A percentile compares a stretch with the other conserved stretches of the same genome.
phyloP scores from a whole-genome alignment of 1,284 basidiomycete species.

The Sporisorium iseilematis-ciliati region DNA sequence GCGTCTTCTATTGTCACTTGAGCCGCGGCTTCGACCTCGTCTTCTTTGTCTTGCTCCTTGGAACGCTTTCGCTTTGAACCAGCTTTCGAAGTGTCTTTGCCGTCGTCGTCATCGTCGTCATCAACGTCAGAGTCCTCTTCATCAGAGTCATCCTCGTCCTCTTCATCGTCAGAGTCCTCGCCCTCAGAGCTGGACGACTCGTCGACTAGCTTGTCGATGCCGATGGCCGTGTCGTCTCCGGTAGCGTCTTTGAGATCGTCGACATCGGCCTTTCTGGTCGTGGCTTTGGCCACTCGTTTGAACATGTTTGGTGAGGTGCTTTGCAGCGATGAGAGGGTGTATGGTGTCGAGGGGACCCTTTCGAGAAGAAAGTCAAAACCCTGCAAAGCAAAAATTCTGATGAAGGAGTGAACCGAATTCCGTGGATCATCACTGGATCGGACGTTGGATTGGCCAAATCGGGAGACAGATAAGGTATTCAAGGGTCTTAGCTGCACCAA shows the following conservation, averaged over 20 bases:
- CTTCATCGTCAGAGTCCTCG: slow-evolving; percentile 27
- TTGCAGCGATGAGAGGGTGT: not conserved
- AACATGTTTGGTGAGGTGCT: slow-evolving; percentile 32
- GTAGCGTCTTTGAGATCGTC: slow-evolving; percentile 32
- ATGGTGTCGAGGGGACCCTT: slow-evolving; percentile 6
- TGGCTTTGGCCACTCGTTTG: slow-evolving; percentile 48
- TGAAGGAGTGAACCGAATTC: not conserved
- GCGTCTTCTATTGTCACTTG: slow-evolving; percentile 41
- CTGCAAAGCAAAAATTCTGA: slow-evolving; percentile 4
- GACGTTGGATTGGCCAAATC: not conserved
- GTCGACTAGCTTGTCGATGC: slow-evolving; percentile 49
- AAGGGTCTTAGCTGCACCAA: not conserved
- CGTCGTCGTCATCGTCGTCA: slow-evolving; percentile 3
- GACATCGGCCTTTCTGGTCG: slow-evolving; percentile 25
- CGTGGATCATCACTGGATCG: not conserved
- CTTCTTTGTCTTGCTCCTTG: slow-evolving; percentile 18
- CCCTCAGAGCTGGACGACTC: slow-evolving; percentile 45
- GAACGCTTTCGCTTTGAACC: slow-evolving; percentile 35
- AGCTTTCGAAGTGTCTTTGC: slow-evolving; percentile 9
- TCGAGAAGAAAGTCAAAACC: slow-evolving; percentile 15
- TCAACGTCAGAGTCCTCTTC: slow-evolving; percentile 16
- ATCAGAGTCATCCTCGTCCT: slow-evolving; percentile 17
- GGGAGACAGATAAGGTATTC: slow-evolving; percentile 28
- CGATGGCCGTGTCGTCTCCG: slow-evolving; percentile 46
- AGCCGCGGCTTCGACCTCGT: slow-evolving; percentile 19